phyloP scores from a whole-genome alignment of 176 grass and related monocot species.

The Oryza coarctata region DNA sequence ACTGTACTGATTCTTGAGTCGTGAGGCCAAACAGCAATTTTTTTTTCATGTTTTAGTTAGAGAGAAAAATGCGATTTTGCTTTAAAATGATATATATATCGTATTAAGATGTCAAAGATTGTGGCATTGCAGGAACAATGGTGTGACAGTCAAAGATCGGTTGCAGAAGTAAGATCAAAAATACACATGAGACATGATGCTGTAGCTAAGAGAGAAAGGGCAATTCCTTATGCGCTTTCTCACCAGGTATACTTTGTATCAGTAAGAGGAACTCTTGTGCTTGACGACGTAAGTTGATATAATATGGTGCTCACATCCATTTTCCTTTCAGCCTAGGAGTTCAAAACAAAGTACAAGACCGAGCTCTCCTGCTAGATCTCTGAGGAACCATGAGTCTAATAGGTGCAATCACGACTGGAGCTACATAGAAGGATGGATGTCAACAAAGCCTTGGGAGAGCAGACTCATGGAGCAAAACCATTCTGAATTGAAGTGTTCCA shows the following conservation, averaged over 20 bases:
- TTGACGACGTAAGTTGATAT: neutral
- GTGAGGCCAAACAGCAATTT: neutral
- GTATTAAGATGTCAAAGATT: neutral
- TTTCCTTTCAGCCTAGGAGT: conserved; percentile 49
- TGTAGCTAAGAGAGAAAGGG: conserved; percentile 66
- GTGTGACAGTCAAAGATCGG: conserved; percentile 64
- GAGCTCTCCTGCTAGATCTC: conserved; percentile 46
- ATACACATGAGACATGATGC: conserved; percentile 71
- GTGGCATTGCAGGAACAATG: conserved; percentile 55
- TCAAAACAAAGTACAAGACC: conserved; percentile 38
- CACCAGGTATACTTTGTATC: conserved; percentile 54
- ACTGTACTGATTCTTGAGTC: neutral
- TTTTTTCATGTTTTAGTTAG: neutral
- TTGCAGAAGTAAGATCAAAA: conserved; percentile 62
- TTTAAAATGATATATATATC: neutral
- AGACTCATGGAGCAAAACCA: conserved; percentile 37
- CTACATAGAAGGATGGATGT: conserved; percentile 73
- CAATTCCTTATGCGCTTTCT: conserved; percentile 62
- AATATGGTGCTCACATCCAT: neutral
- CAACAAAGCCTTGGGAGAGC: conserved; percentile 76
- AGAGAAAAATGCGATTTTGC: neutral
- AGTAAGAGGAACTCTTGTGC: neutral
- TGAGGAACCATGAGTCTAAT: conserved; percentile 37
- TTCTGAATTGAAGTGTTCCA: conserved; percentile 18
- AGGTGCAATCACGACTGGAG: conserved; percentile 37